Percentiles rank a stretch among this genome's conserved stretches.
Conservation (phyloP, 257 asterid species). For the Jaltomata sinuosa region DNA sequence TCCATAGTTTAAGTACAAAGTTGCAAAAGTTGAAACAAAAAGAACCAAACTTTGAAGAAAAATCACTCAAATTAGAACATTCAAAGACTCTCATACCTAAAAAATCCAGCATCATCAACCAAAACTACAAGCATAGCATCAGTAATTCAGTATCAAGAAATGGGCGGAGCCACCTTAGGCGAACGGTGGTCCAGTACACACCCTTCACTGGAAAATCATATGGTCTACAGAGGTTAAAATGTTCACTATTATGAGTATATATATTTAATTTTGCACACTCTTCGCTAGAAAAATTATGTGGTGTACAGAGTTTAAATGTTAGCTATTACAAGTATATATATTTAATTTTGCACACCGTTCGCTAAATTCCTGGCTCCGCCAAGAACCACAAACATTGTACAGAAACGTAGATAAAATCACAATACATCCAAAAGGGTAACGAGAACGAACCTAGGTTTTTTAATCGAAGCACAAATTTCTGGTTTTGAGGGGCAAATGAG, state of each 20-base stretch:
- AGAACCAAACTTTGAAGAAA: neutral
- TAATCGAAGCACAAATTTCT: constrained; percentile 21
- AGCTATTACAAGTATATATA: too few species aligned
- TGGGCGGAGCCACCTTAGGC: too few species aligned
- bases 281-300: too few species aligned
- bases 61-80: neutral
- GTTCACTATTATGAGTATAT: too few species aligned
- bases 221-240: too few species aligned
- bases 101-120: neutral
- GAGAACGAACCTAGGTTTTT: constrained; percentile 43
- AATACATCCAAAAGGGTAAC: neutral
- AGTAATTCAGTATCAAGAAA: neutral
- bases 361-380: too few species aligned
- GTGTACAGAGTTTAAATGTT: too few species aligned
- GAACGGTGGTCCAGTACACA: too few species aligned
- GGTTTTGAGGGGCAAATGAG: constrained; percentile 2
- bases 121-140: neutral
- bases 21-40: neutral
- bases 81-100: neutral
- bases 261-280: too few species aligned
- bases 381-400: neutral
- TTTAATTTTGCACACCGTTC: too few species aligned
- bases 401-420: neutral
- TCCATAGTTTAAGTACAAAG: neutral
- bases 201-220: too few species aligned